Base-by-base conservation (phyloP, 345 rosid species). In the Bruguiera gymnorhiza region DNA sequence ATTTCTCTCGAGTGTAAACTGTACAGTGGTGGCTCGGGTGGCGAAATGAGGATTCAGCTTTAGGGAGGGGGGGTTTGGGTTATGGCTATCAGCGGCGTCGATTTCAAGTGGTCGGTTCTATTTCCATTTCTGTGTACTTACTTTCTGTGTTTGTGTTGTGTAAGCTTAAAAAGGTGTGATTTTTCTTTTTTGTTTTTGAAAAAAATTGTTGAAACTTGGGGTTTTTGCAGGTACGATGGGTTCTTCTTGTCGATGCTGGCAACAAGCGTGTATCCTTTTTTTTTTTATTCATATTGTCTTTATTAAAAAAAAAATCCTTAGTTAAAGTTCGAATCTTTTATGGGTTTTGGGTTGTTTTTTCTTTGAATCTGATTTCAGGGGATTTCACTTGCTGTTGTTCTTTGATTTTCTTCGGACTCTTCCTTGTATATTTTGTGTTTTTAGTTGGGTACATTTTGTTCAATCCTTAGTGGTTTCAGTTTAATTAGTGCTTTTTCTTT, bases 231-330 rank as follows among this genome's bases (percentile, higher is more conserved):
- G 98, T 92, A 84, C 72, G 98, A 96, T 86, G 99, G 98, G 26
- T 92, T 96, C 87, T 96, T 96, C 90, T 82, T 96, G 88, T 92
- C 96, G 66, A 96, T 96, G 99, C 88, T 96, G 67, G 99, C 97
- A 7, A 96, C 95, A 53, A 92, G 98, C 67, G 88, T 90, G 99
- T 96, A 92, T 96, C 99, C 96, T 88, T 84, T 39, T 72, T 36
- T 0, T 48, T 60, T 2, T 23, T 26, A 21, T 69, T 23, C 24
- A 6, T 39, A 27, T 63, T 58, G 10, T 69, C 34, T 36, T 65
- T 24, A 24, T 5, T 29, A 18, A 27, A 27, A 27, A 27, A 27
- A 27, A 27, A 27, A 1, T 3, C 23, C 5, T 6, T 34, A n/a
- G 27, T 21, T n/a, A 26, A 46, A 46, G 46, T 55, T 39, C 2